Conservation (phyloP, 2,329 filamentous ascomycete genomes). For the Coniochaeta sp. region DNA sequence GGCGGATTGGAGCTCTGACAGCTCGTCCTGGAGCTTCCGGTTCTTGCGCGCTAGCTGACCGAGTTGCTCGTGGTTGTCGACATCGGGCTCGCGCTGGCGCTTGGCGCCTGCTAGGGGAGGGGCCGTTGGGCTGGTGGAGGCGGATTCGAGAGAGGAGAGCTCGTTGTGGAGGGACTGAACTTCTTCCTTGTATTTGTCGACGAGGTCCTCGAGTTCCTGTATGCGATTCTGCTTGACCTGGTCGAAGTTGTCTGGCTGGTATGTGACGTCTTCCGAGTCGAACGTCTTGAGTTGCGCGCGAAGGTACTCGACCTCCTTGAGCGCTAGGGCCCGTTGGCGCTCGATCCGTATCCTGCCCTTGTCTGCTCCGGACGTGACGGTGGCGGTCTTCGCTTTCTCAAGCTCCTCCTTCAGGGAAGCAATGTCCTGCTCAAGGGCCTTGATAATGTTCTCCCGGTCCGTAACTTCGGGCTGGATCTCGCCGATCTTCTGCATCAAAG, state of each 20-base stretch:
- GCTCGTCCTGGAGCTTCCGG: constrained; percentile 73
- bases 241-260: constrained; percentile 75
- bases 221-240: constrained; percentile 68
- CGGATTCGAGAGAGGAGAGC: constrained; percentile 56
- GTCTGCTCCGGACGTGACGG: constrained; percentile 44
- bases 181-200: constrained; percentile 81
- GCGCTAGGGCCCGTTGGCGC: constrained; percentile 73
- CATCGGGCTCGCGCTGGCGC: constrained; percentile 54
- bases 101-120: constrained; percentile 49
- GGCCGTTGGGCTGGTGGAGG: constrained; percentile 23
- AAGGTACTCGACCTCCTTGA: constrained; percentile 91
- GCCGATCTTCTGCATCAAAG: constrained; percentile 75
- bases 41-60: constrained; percentile 84
- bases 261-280: constrained; percentile 80
- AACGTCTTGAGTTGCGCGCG: constrained; percentile 86
- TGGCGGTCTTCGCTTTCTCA: constrained; percentile 56
- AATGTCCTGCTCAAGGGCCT: constrained; percentile 64
- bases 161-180: constrained; percentile 68
- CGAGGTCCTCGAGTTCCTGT: constrained; percentile 71
- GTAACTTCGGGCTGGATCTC: constrained; percentile 69
- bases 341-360: constrained; percentile 72
- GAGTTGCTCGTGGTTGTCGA: constrained; percentile 61
- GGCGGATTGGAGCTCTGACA: constrained; percentile 62
- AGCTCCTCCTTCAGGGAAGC: constrained; percentile 58
- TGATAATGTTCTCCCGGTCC: constrained; percentile 71